Evolutionary conservation across 805 yeast species (phyloP), one percentile per base, ranked within the genome.

Genomic region (Kuraishia capsulata): DNA sequence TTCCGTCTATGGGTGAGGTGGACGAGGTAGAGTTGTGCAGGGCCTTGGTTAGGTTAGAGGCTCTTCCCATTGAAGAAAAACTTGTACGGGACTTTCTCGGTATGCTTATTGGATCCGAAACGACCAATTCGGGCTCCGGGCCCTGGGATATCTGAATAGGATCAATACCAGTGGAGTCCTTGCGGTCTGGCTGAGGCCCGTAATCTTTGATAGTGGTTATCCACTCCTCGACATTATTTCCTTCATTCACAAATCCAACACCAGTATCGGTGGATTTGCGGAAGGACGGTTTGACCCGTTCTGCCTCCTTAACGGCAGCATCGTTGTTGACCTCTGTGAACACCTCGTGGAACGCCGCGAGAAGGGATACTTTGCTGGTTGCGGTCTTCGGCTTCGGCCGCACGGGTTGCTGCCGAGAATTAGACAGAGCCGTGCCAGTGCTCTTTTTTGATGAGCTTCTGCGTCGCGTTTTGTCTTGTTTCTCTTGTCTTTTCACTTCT

Each of bases 311-410:
- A 17, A 21, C 19, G 16, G 29, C 26, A 20, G 21, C 23, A 26
- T 17, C 29, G 24, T 16, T 31, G 26, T 56, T 47, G 10, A 54
- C 50, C 23, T 61, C 62, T 11, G 47, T 49, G 25, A 60, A 44
- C 3, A 54, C 62, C 30, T 61, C 65, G 40, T 60, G 61, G 36
- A 61, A 61, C 1, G 64, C 64, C 5, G 58, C 47, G 20, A 61
- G 42, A 16, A 61, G 46, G 5, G 62, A 50, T 4, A 55, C 30
- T 23, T 45, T 52, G 14, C 43, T 36, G 19, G 14, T 6, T 14
- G 18, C 40, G n/a, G 28, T 25, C 17, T 24, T 8, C n/a, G 25
- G 34, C 16, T 19, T 18, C 24, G 21, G 20, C 20, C 19, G 9
- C 13, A 39, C 41, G 13, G n/a, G 32, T 5, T 16, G 8, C n/a